Evolutionary conservation across 352 stramenopile species (phyloP).

Genomic region (Thraustotheca clavata): DNA sequence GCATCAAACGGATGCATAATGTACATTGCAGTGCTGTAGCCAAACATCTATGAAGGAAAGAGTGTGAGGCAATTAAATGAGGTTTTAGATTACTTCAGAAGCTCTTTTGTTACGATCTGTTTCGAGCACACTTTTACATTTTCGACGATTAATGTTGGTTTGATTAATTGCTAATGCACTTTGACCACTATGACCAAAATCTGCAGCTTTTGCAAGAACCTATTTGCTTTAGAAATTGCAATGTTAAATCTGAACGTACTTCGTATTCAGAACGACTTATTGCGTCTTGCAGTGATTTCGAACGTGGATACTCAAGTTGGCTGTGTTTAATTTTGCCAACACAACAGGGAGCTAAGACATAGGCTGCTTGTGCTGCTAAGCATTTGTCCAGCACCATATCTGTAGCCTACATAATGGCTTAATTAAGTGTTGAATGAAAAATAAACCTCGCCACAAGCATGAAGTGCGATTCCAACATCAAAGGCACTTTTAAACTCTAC

Average conservation of each 20-base stretch:
- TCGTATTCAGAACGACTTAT: slow-evolving; percentile 61
- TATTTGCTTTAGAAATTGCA: neutral
- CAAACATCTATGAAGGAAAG: neutral
- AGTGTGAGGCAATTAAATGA: neutral
- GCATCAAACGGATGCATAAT: slow-evolving; percentile 63
- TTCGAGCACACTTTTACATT: slow-evolving; percentile 75
- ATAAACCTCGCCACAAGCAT: slow-evolving; percentile 54
- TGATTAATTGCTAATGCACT: slow-evolving; percentile 35
- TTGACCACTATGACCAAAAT: slow-evolving; percentile 50
- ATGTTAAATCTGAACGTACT: slow-evolving; percentile 24
- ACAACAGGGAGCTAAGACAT: slow-evolving; percentile 71
- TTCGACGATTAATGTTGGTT: slow-evolving; percentile 43
- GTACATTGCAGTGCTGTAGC: slow-evolving; percentile 64
- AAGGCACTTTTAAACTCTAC: slow-evolving; percentile 50
- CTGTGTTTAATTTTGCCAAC: slow-evolving; percentile 75
- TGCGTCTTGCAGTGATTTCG: slow-evolving; percentile 28
- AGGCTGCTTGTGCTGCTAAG: slow-evolving; percentile 42
- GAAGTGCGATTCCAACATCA: slow-evolving; percentile 69
- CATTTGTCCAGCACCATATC: slow-evolving; percentile 79
- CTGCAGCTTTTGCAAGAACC: slow-evolving; percentile 51
- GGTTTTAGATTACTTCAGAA: slow-evolving; percentile 26
- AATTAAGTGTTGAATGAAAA: neutral
- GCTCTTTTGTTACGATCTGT: slow-evolving; percentile 63
- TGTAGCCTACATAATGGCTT: slow-evolving; percentile 38
- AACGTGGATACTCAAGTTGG: slow-evolving; percentile 50